Percentiles rank a stretch among this genome's conserved stretches.
phyloP scores from a whole-genome alignment of 495 filamentous ascomycete genomes.

The Neurospora terricola region DNA sequence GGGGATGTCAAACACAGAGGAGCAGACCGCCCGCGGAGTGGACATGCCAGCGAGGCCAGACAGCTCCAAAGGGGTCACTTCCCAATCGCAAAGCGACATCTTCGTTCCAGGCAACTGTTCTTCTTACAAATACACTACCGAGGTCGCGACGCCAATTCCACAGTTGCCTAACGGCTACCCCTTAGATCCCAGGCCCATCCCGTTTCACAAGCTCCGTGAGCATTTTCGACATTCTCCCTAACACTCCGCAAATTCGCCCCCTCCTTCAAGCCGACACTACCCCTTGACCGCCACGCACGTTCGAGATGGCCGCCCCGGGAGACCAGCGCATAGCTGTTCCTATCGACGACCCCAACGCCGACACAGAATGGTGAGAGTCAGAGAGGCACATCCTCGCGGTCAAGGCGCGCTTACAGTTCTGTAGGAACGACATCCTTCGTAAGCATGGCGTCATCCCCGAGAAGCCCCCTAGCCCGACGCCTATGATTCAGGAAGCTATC shows the following conservation, averaged over 20 bases:
- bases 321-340: slow-evolving; percentile 64
- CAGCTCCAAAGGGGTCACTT: neutral
- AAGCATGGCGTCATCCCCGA: slow-evolving; percentile 94
- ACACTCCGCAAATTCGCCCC: neutral
- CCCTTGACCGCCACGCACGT: neutral
- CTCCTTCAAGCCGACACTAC: neutral
- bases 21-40: neutral
- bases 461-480: slow-evolving; percentile 87
- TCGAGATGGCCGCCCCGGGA: slow-evolving; percentile 61
- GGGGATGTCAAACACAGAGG: neutral
- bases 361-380: slow-evolving; percentile 80
- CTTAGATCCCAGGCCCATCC: neutral
- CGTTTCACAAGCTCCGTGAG: neutral
- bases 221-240: neutral
- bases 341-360: slow-evolving; percentile 88
- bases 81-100: neutral
- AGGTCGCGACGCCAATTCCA: neutral
- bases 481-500: slow-evolving; percentile 92
- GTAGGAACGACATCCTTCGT: slow-evolving; percentile 96
- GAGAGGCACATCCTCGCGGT: neutral
- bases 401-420: slow-evolving; percentile 7
- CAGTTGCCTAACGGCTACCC: neutral
- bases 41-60: neutral
- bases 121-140: neutral
- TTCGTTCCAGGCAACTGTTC: neutral